Conservation (phyloP, 768 basidiomycete genomes). For the Phlebiopsis flavidoalba region DNA sequence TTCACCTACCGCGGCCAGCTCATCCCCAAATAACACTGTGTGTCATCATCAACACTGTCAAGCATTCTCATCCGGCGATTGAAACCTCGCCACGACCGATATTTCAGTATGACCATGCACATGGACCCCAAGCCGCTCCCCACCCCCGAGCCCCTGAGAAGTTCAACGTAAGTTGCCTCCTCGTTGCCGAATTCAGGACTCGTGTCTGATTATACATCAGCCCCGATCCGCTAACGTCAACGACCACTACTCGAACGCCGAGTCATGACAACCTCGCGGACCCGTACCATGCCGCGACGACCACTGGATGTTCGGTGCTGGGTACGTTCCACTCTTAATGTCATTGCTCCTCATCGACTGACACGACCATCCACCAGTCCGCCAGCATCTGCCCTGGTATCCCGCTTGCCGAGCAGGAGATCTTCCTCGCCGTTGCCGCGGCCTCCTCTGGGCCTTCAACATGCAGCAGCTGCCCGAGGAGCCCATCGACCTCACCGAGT, state of each 20-base stretch:
- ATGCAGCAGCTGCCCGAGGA: conserved; percentile 36
- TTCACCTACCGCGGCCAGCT: conserved; percentile 25
- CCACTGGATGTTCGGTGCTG: conserved; percentile 47
- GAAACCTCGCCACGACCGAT: background rate
- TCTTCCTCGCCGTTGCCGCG: conserved; percentile 40
- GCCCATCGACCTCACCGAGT: conserved; percentile 41
- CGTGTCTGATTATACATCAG: conserved; percentile 11
- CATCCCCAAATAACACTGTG: conserved; percentile 26
- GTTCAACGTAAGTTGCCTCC: conserved; percentile 15
- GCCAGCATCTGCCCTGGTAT: conserved; percentile 38
- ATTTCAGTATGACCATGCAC: conserved; percentile 17
- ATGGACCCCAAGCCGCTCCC: conserved; percentile 29
- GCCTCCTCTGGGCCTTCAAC: conserved; percentile 43
- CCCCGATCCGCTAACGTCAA: conserved; percentile 41
- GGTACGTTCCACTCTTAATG: conserved; percentile 25
- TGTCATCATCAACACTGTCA: conserved; percentile 21
- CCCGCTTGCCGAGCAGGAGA: conserved; percentile 39
- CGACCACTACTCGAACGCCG: conserved; percentile 32
- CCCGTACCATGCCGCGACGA: conserved; percentile 40
- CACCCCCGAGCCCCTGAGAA: conserved; percentile 27
- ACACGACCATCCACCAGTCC: conserved; percentile 3
- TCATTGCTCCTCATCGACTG: background rate
- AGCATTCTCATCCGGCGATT: background rate
- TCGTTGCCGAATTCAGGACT: background rate
- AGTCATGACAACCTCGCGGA: conserved; percentile 39